phyloP scores from a whole-genome alignment of 441 rosid species.

The Bocquillonia castaneifolia region DNA sequence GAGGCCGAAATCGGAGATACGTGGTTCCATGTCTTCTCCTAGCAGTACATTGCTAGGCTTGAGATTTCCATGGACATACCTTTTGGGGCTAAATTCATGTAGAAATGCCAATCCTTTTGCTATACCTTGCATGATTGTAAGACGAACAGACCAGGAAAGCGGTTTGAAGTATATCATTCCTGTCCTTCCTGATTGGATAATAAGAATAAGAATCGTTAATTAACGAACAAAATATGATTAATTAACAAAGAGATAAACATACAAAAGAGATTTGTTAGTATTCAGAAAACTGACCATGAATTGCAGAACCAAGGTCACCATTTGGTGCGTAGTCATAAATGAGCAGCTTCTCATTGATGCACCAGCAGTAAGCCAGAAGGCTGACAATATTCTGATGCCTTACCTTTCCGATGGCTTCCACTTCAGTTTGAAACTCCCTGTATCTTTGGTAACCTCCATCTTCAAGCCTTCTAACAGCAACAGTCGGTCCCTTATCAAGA shows the following conservation, averaged over 20 bases:
- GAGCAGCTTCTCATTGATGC: constrained; percentile 83
- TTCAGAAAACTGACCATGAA: constrained; percentile 62
- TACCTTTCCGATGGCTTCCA: constrained; percentile 81
- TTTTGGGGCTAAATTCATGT: constrained; percentile 83
- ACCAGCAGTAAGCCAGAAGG: constrained; percentile 92
- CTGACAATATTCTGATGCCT: constrained; percentile 73
- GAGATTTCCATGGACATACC: constrained; percentile 85
- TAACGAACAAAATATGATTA: background rate
- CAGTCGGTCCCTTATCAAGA: constrained; percentile 64
- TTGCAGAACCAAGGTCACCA: constrained; percentile 72
- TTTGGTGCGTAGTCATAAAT: constrained; percentile 63
- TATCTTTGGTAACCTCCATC: constrained; percentile 89
- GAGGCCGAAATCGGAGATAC: constrained; percentile 77
- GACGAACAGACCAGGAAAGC: constrained; percentile 57
- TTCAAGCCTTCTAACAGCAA: constrained; percentile 81
- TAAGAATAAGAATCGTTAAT: constrained; percentile 13
- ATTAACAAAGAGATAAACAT: background rate
- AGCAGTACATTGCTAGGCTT: constrained; percentile 74
- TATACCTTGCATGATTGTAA: constrained; percentile 59
- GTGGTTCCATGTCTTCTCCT: constrained; percentile 67
- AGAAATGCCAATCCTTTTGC: constrained; percentile 74
- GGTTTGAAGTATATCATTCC: constrained; percentile 52
- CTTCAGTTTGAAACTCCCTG: constrained; percentile 87
- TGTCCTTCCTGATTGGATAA: constrained; percentile 50
- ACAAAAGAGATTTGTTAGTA: background rate